These are phyloP conservation scores for Mucor indicus DNA, from an alignment of 371 early-diverging fungal species.

Conservation along the genomic window DNA sequence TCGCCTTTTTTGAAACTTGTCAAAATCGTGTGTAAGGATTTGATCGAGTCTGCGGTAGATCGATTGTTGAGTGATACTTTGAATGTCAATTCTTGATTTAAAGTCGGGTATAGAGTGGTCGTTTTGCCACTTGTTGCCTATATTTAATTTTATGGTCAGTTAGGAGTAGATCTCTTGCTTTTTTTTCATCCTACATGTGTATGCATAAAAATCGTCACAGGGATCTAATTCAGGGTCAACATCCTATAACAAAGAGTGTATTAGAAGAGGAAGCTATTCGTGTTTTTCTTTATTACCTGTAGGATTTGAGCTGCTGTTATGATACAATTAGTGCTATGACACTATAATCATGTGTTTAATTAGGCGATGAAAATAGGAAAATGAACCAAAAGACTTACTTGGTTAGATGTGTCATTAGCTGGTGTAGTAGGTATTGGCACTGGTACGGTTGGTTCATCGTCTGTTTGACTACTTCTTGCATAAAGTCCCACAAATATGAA, in stretches of 20 bases:
- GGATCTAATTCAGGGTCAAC: conserved; percentile 48
- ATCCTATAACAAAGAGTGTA: conserved; percentile 12
- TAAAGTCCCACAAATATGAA: conserved; percentile 44
- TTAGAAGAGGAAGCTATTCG: not conserved
- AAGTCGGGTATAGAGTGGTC: conserved; percentile 23
- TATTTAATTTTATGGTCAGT: too few relatives aligned
- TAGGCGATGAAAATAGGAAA: conserved; percentile 37
- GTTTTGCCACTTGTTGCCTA: conserved; percentile 23
- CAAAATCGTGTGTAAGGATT: conserved; percentile 14
- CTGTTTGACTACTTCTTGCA: conserved; percentile 34
- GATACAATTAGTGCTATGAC: conserved; percentile 53
- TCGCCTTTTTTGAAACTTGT: not conserved
- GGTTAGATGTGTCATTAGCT: conserved; percentile 13
- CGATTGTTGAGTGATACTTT: conserved; percentile 4
- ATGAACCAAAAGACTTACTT: conserved; percentile 1
- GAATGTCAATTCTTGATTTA: conserved; percentile 22
- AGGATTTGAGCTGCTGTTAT: conserved; percentile 45
- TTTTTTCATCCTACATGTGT: conserved; percentile 18
- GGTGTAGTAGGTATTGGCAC: conserved; percentile 18
- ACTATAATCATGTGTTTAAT: too few relatives aligned
- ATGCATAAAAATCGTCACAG: conserved; percentile 50
- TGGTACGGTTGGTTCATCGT: conserved; percentile 13
- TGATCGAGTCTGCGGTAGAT: conserved; percentile 18
- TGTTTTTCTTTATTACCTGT: conserved; percentile 14
- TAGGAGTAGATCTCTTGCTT: too few relatives aligned